Conservation (phyloP, 192 early-diverging fungal genomes). For the Backusella circina region DNA sequence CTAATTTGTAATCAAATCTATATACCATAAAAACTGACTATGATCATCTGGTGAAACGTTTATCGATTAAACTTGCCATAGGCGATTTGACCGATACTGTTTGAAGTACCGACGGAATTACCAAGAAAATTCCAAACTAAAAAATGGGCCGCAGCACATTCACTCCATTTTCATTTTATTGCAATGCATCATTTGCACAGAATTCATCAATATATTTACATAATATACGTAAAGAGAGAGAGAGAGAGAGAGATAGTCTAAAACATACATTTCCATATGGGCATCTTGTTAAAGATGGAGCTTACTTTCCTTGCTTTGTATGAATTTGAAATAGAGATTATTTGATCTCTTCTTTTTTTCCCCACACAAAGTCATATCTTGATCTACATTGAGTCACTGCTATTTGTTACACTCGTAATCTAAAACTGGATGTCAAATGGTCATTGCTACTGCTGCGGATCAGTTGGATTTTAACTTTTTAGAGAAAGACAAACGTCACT, state of each 20-base stretch:
- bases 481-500: neutral
- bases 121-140: neutral
- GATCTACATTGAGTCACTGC: neutral
- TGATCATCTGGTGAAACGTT: neutral
- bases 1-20: conserved; percentile 1
- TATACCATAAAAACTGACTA: neutral
- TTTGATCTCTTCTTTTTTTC: neutral
- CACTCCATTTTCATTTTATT: neutral
- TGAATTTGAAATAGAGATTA: neutral
- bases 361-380: neutral
- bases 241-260: neutral
- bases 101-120: neutral
- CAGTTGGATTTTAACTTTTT: neutral
- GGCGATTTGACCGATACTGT: neutral
- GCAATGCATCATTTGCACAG: neutral
- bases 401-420: neutral
- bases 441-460: neutral
- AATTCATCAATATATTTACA: neutral
- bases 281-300: neutral
- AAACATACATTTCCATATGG: neutral
- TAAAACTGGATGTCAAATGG: neutral
- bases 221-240: neutral
- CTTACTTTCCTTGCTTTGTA: neutral
- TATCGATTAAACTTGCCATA: neutral
- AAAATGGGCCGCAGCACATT: neutral